Conservation (phyloP, 176 grass and related monocot species). For the Pontederia paniculata region DNA sequence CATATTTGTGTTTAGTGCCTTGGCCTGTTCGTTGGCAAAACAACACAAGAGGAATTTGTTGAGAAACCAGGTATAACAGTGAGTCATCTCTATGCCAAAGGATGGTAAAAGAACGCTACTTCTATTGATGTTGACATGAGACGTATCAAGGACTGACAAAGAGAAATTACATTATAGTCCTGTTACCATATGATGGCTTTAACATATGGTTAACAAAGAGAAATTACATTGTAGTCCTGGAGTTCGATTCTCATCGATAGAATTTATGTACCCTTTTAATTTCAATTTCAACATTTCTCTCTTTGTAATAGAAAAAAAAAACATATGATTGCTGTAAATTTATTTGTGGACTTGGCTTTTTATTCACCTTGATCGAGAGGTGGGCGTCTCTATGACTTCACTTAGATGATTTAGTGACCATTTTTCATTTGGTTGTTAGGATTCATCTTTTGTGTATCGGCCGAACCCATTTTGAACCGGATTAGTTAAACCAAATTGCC, state of each 20-base stretch:
- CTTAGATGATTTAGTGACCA: not conserved
- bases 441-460: conserved; percentile 68
- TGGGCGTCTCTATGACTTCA: not conserved
- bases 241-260: too few relatives aligned
- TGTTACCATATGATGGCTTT: conserved; percentile 99
- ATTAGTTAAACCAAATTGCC: too few relatives aligned
- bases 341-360: not conserved
- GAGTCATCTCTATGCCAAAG: conserved; percentile 19
- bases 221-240: conserved; percentile 89
- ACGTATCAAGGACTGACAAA: conserved; percentile 61
- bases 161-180: conserved; percentile 90
- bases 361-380: conserved; percentile 11
- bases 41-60: conserved; percentile 94
- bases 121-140: conserved; percentile 10
- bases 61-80: conserved; percentile 99
- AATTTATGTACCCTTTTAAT: too few relatives aligned
- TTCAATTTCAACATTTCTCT: too few relatives aligned
- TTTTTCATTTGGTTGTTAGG: conserved; percentile 36
- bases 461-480: too few relatives aligned
- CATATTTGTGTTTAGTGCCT: conserved; percentile 99
- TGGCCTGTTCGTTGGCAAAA: conserved; percentile 98
- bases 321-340: too few relatives aligned
- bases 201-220: conserved; percentile 79
- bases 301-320: too few relatives aligned
- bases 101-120: not conserved